Evolutionary conservation across 2,329 filamentous ascomycete species (phyloP), one percentile per base, ranked within the genome.

Genomic region (Coniochaeta hoffmannii): DNA sequence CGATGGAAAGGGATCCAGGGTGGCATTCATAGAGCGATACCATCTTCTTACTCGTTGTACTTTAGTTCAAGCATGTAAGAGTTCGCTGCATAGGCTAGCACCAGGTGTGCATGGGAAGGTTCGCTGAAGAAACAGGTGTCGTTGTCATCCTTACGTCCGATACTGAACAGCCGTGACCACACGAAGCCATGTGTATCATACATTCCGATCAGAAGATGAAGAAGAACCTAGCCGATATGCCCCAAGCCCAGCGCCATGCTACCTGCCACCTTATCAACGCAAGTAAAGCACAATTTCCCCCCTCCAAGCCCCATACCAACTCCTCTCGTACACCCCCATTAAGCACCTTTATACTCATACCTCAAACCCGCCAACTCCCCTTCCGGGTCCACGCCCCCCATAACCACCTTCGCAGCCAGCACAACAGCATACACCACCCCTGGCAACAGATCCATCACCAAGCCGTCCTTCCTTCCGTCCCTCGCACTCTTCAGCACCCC

Each of bases 341-440:
- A 88, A 41, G 85, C 86, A 3, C 86, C 86, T 65, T 87, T 89
- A 65, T 83, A 87, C 54, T 78, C 75, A 70, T 89, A 89, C 66
- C 73, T 81, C 64, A 89, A 72, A 54, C 70, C 73, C 51, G 78
- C 73, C 62, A 92, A 69, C 64, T 88, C 87, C 59, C 74, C 71
- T 64, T 82, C 84, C 5, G 88, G 80, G 70, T 91, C 86, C 9
- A 91, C 80, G 50, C 83, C 77, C 3, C 79, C 78, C 79, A 91
- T 85, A 64, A 87, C 76, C 53, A 81, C 70, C 69, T 90, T 85
- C 30, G 82, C 82, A 50, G 80, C 68, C 56, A 90, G 62, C 6
- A 85, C 76, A 19, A 88, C 74, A 0, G 61, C 75, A 63, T 88
- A 85, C 1, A 90, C 78, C 1, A 85, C 67, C 0, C 71, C 74